These are phyloP conservation scores for Pelargonium citronellum DNA, from an alignment of 441 rosid species.

Conservation along the genomic window DNA sequence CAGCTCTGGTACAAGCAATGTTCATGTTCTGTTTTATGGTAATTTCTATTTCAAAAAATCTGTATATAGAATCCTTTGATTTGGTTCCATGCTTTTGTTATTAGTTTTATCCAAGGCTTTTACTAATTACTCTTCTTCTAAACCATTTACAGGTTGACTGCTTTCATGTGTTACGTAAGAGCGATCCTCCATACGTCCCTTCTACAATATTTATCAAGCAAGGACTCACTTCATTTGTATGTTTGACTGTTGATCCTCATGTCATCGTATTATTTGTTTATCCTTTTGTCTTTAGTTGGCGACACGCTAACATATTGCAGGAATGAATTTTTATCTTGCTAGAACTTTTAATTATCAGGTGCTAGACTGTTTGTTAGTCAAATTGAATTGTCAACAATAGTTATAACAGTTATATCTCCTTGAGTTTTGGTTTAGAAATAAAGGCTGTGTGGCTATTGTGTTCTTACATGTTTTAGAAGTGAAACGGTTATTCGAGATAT, in stretches of 20 bases:
- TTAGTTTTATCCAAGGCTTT: conserved; percentile 9
- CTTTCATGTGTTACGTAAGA: conserved; percentile 95
- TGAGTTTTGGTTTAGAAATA: background rate
- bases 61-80: conserved; percentile 6
- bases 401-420: no score
- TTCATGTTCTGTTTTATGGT: conserved; percentile 2
- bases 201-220: conserved; percentile 75
- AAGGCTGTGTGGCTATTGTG: no score
- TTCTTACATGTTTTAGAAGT: no score
- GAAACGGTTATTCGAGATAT: no score
- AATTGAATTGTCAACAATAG: background rate
- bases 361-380: no score
- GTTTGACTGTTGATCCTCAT: conserved; percentile 23
- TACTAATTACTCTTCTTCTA: conserved; percentile 13
- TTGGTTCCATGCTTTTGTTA: conserved; percentile 8
- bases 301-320: background rate
- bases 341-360: background rate
- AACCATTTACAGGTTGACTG: conserved; percentile 72
- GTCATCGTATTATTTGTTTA: background rate
- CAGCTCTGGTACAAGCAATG: background rate
- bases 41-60: background rate
- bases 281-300: conserved; percentile 9
- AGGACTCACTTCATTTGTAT: conserved; percentile 91
- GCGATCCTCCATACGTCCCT: conserved; percentile 90
- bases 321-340: background rate